Evolutionary conservation across 2,329 filamentous ascomycete species (phyloP), one percentile per base, ranked within the genome.

Genomic region (Alternaria metachromatica): DNA sequence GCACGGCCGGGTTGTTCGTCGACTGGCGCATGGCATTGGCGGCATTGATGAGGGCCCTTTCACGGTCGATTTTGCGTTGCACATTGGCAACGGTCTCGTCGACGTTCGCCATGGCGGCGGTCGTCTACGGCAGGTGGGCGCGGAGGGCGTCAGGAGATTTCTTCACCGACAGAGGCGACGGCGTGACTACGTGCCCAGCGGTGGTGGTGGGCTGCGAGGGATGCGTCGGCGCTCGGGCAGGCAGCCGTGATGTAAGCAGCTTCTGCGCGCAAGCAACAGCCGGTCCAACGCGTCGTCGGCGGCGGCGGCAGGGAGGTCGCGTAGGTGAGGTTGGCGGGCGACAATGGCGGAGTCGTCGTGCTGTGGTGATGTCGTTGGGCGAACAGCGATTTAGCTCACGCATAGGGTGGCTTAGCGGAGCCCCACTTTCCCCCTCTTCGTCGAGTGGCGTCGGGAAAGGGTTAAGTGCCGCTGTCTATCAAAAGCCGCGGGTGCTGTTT

Each of bases 51-150:
- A 98, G 90, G 76, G 91, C 92, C 86, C 94, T 95, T 84, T 99
- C 96, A 80, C 95, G 90, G 86, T 97, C 93, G 82, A 99, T 98
- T 91, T 99, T 98, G 85, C 90, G 92, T 84, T 92, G 89, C 84
- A 99, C 94, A 81, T 93, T 92, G 82, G 89, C 89, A 82, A 89
- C 86, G 69, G 88, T 85, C 72, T 88, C 86, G 77, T 90, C 87
- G 79, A 87, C 84, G 78, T 84, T 84, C 84, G 72, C 67, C 86
- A 89, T 89, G 78, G 80, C 78, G 70, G 67, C 45, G 55, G 66
- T 25, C 12, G 60, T 58, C 53, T 63, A 60, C 37, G 41, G 49
- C 51, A 43, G 21, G 54, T 59, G 64, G 69, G 69, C 68, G 69
- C 71, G 70, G 70, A 72, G 71, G 61, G 67, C 69, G 67, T 58